A percentile compares a stretch with the other conserved stretches of the same genome.
Conservation (phyloP, 495 filamentous ascomycete genomes). For the Neurospora terricola region DNA sequence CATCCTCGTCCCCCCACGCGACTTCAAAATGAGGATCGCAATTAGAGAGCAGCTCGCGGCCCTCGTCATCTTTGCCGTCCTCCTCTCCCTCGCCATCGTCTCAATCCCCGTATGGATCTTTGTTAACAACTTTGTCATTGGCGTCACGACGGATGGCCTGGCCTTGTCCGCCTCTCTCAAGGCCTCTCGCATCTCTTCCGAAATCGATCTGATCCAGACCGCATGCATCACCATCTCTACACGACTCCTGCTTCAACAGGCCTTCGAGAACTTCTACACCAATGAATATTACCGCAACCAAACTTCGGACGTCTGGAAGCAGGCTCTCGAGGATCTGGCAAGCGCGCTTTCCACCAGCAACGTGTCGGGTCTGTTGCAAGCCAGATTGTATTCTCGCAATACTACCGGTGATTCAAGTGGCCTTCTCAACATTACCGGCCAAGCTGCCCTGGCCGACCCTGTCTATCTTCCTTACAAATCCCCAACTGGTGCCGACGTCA, state of each 20-base stretch:
- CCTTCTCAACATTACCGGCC: constrained; percentile 52
- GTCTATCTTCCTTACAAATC: constrained; percentile 48
- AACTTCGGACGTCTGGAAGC: constrained; percentile 37
- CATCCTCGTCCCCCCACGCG: not conserved
- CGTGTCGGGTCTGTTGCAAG: constrained; percentile 51
- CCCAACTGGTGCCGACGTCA: constrained; percentile 45
- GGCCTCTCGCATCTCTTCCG: constrained; percentile 66
- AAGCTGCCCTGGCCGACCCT: constrained; percentile 13
- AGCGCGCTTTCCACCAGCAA: constrained; percentile 48
- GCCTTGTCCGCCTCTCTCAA: constrained; percentile 77
- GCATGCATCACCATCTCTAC: constrained; percentile 57
- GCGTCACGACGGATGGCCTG: constrained; percentile 48
- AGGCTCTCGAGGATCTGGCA: constrained; percentile 45
- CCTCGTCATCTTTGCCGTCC: constrained; percentile 59
- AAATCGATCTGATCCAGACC: constrained; percentile 62
- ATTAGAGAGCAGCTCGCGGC: constrained; percentile 74
- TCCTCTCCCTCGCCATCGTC: constrained; percentile 51
- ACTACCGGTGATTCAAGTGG: constrained; percentile 39
- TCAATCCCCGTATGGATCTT: constrained; percentile 53
- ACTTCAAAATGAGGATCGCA: constrained; percentile 59
- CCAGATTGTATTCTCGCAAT: constrained; percentile 54
- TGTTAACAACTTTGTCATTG: constrained; percentile 63
- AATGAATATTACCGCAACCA: constrained; percentile 25
- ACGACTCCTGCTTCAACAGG: constrained; percentile 54
- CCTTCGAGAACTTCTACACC: constrained; percentile 51